phyloP scores from a whole-genome alignment of 2,329 filamentous ascomycete genomes.

The Phaeophleospora eucalypticola region DNA sequence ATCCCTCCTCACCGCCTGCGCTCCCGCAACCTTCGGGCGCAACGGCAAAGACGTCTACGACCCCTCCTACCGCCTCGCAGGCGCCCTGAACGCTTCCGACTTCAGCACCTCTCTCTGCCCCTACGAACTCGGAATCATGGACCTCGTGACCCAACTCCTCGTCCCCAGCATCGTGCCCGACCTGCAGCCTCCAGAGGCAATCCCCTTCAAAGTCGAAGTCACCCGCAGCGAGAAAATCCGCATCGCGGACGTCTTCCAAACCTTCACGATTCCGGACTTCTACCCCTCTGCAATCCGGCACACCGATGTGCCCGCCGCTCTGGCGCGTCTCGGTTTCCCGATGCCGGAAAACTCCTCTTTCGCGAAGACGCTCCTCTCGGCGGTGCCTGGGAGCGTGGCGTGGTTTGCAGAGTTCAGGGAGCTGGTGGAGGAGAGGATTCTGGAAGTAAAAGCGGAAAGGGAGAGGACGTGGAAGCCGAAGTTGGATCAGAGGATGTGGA shows the following conservation, averaged over 20 bases:
- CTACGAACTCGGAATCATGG: constrained; percentile 46
- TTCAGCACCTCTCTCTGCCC: constrained; percentile 35
- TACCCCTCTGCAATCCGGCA: too few relatives aligned
- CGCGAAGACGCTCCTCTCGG: too few relatives aligned
- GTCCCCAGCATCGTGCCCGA: constrained; percentile 28
- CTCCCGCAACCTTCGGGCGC: constrained; percentile 49
- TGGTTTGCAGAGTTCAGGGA: too few relatives aligned
- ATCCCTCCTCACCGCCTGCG: constrained; percentile 17
- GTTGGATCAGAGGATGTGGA: background rate
- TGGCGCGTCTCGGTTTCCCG: too few relatives aligned
- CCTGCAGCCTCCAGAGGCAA: constrained; percentile 33
- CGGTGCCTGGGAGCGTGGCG: too few relatives aligned
- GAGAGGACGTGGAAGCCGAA: background rate
- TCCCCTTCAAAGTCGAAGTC: too few relatives aligned
- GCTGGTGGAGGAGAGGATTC: background rate
- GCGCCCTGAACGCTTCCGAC: constrained; percentile 43
- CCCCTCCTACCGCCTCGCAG: constrained; percentile 50
- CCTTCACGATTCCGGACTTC: too few relatives aligned
- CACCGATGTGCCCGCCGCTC: too few relatives aligned
- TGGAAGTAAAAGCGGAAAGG: background rate
- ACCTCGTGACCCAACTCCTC: constrained; percentile 46
- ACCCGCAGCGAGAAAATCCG: too few relatives aligned
- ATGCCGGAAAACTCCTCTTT: too few relatives aligned
- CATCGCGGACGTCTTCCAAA: too few relatives aligned
- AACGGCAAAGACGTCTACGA: constrained; percentile 47